Percentiles rank a stretch among this genome's conserved stretches.
Conservation (phyloP, 371 early-diverging fungal species). For the Lichtheimia ramosa region DNA sequence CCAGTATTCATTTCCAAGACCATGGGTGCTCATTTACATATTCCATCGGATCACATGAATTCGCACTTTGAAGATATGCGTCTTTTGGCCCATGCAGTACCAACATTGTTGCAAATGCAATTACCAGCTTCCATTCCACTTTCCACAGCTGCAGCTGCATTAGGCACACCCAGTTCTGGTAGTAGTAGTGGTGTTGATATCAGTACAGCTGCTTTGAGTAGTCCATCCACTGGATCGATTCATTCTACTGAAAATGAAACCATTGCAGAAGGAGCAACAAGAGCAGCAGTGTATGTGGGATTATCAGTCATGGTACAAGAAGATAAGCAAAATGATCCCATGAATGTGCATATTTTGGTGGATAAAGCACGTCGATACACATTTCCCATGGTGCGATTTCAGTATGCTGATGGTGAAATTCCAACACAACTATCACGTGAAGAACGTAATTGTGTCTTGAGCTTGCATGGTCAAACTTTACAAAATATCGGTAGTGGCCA, state of each 20-base stretch:
- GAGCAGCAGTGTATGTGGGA: constrained; percentile 27
- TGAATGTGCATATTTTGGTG: constrained; percentile 25
- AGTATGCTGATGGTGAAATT: constrained; percentile 16
- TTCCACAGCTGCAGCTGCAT: neutral
- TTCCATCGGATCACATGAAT: constrained; percentile 39
- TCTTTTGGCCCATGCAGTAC: constrained; percentile 17
- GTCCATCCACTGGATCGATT: neutral
- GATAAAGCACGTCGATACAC: constrained; percentile 27
- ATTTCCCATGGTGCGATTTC: constrained; percentile 36
- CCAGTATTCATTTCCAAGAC: constrained; percentile 37
- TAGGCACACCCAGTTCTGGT: neutral
- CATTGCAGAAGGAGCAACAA: neutral
- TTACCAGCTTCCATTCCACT: neutral
- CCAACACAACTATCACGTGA: constrained; percentile 11
- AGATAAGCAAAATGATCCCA: constrained; percentile 8
- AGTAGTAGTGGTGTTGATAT: neutral
- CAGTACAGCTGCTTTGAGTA: neutral
- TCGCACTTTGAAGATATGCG: constrained; percentile 37
- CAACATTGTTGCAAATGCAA: constrained; percentile 1
- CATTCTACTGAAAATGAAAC: neutral
- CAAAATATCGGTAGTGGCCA: neutral
- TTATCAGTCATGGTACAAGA: constrained; percentile 34
- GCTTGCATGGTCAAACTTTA: constrained; percentile 24
- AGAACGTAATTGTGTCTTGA: constrained; percentile 21
- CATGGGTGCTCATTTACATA: constrained; percentile 34